These are phyloP conservation scores for Cyclospora cayetanensis DNA, from an alignment of 169 alveolate species.

Conservation along the genomic window DNA sequence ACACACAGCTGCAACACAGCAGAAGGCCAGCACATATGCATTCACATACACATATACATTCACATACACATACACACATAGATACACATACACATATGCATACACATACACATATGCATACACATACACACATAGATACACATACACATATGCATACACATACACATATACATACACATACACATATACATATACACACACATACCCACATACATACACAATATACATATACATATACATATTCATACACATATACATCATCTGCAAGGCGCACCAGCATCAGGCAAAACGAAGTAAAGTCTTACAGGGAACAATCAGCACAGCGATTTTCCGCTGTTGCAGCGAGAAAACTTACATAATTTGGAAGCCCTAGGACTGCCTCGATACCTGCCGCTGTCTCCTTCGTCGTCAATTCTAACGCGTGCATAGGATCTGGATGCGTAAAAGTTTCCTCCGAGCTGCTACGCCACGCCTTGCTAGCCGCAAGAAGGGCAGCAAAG, in stretches of 20 bases:
- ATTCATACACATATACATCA: not conserved
- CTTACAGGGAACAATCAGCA: not conserved
- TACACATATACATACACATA: conserved; percentile 16
- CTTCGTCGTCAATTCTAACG: conserved; percentile 2
- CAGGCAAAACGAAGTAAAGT: not conserved
- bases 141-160: no score
- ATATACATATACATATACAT: conserved; percentile 1
- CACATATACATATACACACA: not conserved
- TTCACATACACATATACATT: not conserved
- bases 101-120: not conserved
- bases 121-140: not conserved
- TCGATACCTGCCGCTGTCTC: conserved; percentile 38
- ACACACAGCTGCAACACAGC: conserved; percentile 50
- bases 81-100: conserved; percentile 27
- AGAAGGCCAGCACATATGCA: conserved; percentile 27
- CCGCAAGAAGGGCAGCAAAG: conserved; percentile 47
- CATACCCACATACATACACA: no score
- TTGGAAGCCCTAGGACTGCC: conserved; percentile 42
- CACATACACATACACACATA: not conserved
- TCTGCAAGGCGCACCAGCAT: conserved; percentile 6
- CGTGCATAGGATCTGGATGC: no score
- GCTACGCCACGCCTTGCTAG: conserved; percentile 13
- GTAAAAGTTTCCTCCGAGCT: not conserved
- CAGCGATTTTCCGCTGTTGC: conserved; percentile 48
- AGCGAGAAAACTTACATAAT: not conserved